These are phyloP conservation scores for Russula foetens DNA, from an alignment of 768 basidiomycete genomes.

Conservation along the genomic window DNA sequence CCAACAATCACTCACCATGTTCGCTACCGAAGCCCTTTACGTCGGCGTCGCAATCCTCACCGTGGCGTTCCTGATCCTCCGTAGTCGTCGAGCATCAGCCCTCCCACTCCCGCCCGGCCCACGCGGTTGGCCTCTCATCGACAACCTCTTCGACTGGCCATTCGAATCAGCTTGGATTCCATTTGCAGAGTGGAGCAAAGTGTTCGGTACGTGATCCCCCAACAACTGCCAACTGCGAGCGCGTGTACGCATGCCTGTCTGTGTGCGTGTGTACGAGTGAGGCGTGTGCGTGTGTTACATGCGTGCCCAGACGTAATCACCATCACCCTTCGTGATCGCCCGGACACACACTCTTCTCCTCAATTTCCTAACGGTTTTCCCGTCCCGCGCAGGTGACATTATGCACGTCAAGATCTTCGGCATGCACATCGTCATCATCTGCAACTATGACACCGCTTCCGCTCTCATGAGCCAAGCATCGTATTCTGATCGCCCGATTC, in stretches of 20 bases:
- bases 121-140: conserved; percentile 16
- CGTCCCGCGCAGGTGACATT: conserved; percentile 9
- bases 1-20: not conserved
- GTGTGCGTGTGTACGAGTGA: not conserved
- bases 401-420: conserved; percentile 19
- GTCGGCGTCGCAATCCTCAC: conserved; percentile 9
- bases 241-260: not conserved
- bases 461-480: conserved; percentile 18
- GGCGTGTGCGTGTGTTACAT: not conserved
- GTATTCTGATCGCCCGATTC: conserved; percentile 19
- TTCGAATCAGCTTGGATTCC: conserved; percentile 15
- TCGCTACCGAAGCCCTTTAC: conserved; percentile 9
- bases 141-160: conserved; percentile 17
- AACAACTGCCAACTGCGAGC: not conserved
- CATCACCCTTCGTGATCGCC: not conserved
- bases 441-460: conserved; percentile 10
- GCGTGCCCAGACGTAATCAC: not conserved
- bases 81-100: conserved; percentile 6
- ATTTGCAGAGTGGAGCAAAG: conserved; percentile 16
- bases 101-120: conserved; percentile 19
- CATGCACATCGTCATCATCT: conserved; percentile 19
- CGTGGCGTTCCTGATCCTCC: conserved; percentile 6
- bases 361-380: not conserved
- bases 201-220: conserved; percentile 16
- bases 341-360: not conserved